Evolutionary conservation across 2,329 filamentous ascomycete species (phyloP).

Genomic region (Akanthomyces uredinophilus): DNA sequence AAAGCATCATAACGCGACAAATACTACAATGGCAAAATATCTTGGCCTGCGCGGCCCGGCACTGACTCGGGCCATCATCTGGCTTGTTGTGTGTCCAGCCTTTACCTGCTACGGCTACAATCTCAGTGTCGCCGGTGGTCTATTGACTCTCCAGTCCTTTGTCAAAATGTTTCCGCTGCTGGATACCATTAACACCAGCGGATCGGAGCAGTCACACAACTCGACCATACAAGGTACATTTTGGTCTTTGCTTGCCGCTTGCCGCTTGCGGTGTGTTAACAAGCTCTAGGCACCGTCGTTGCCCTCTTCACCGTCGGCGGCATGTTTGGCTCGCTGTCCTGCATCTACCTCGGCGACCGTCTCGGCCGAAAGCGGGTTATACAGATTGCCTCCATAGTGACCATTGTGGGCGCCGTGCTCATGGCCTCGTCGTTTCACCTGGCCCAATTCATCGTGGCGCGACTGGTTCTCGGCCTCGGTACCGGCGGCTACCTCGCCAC

Average conservation of each 20-base stretch:
- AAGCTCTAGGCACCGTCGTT: slow-evolving; percentile 35
- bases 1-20: background rate
- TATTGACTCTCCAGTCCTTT: slow-evolving; percentile 59
- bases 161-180: slow-evolving; percentile 47
- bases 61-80: slow-evolving; percentile 33
- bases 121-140: slow-evolving; percentile 64
- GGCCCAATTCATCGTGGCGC: slow-evolving; percentile 34
- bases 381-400: slow-evolving; percentile 47
- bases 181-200: slow-evolving; percentile 44
- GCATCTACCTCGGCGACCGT: slow-evolving; percentile 47
- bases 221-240: slow-evolving; percentile 38
- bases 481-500: slow-evolving; percentile 49
- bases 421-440: slow-evolving; percentile 45
- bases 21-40: slow-evolving; percentile 18
- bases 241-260: background rate
- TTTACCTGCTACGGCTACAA: slow-evolving; percentile 51
- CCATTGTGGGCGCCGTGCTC: slow-evolving; percentile 47
- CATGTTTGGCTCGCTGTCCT: slow-evolving; percentile 44
- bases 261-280: background rate
- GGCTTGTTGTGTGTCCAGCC: slow-evolving; percentile 38
- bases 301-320: slow-evolving; percentile 53
- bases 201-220: slow-evolving; percentile 31
- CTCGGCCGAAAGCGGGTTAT: slow-evolving; percentile 54
- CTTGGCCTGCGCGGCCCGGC: slow-evolving; percentile 33
- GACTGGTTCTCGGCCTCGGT: slow-evolving; percentile 48